Base-by-base conservation (phyloP, 106 monocot species). In the Dendrobium nobile region DNA sequence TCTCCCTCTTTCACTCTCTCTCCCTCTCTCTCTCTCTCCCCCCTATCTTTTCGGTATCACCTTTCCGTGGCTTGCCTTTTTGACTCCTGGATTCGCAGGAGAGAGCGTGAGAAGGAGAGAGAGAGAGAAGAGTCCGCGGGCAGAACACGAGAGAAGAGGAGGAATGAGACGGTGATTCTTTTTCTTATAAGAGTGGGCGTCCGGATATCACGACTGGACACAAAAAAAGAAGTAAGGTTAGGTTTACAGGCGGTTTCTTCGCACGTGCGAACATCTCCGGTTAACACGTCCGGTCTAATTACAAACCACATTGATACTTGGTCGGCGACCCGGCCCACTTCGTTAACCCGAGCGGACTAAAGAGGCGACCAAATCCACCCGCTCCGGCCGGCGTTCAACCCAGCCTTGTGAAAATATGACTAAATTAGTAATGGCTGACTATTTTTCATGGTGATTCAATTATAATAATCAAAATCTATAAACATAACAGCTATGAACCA, bases 81-180 rank as follows among this genome's bases (percentile, higher is more conserved):
- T 48, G 15, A 48, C 45, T 27, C 13, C 76, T 0, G 48, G 47
- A 24, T 76, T 11, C 47, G 26, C 75, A 43, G 75, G 22, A 76
- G 48, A 48, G 48, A 76, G 45, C 19, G 47, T 27, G 48, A 51
- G 48, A 51, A 48, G 19, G 70, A 72, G 70, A 72, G 41, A 27
- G 74, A 76, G 76, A 76, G 48, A 43, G 19, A 74, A n/a, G 43
- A 75, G 73, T 73, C 73, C 42, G 73, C 40, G 73, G 73, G 42
- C 42, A 42, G 11, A 42, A 20, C 3, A 37, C 37, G 27, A 26
- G 13, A 51, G 3, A 13, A 15, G 70, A 70, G 70, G 70, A 70
- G 31, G 9, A 70, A 72, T n/a, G 64, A 11, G 64, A 65, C 22
- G 64, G 64, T 13, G 13, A 15, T 65, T 1, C 64, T 24, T 10